Conservation (phyloP, 78 protist genomes). For the Creolimax fragrantissima region DNA sequence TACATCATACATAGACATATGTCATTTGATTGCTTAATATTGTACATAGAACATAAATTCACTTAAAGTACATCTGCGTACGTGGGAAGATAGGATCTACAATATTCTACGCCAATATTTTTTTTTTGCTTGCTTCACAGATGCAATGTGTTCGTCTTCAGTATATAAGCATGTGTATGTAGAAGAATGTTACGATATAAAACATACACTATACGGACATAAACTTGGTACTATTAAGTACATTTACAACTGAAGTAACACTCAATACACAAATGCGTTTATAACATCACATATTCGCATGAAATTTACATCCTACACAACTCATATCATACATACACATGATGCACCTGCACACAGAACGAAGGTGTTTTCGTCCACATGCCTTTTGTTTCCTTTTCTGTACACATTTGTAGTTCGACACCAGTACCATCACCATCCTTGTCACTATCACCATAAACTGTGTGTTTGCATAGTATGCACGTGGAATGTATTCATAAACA, state of each 20-base stretch:
- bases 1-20: background rate
- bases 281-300: no score
- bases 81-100: no score
- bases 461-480: no score
- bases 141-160: background rate
- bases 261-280: no score
- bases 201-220: background rate
- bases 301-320: no score
- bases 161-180: background rate
- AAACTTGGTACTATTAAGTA: background rate
- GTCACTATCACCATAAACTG: background rate
- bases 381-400: no score
- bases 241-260: no score
- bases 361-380: background rate
- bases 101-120: background rate
- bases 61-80: background rate
- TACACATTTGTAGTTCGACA: background rate
- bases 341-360: background rate
- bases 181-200: background rate
- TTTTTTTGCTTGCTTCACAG: background rate
- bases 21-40: background rate
- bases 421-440: background rate
- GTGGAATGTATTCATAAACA: no score
- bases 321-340: no score
- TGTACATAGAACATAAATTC: background rate